These are phyloP conservation scores for Tubosaeta sp. DNA, from an alignment of 768 basidiomycete species.

Conservation along the genomic window DNA sequence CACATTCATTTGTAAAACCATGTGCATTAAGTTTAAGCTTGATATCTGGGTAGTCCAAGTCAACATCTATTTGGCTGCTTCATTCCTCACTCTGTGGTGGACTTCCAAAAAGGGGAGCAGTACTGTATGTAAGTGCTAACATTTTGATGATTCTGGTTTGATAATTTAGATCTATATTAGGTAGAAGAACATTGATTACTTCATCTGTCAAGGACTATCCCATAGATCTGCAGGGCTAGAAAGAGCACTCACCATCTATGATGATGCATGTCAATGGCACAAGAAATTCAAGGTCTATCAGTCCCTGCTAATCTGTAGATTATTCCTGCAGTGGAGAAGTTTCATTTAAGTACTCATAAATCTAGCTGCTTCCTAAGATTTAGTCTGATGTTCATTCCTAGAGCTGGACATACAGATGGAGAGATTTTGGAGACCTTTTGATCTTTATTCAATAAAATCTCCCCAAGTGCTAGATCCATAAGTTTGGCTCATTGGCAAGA, in stretches of 20 bases:
- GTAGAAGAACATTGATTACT: constrained; percentile 29
- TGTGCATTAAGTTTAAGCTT: too few relatives aligned
- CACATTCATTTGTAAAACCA: too few relatives aligned
- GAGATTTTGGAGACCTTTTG: too few relatives aligned
- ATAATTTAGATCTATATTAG: constrained; percentile 2
- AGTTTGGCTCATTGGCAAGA: not conserved
- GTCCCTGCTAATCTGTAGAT: constrained; percentile 5
- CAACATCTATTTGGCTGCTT: too few relatives aligned
- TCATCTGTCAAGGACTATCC: constrained; percentile 19
- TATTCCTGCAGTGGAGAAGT: constrained; percentile 14
- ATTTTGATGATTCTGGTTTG: too few relatives aligned
- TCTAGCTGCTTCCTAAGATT: constrained; percentile 21
- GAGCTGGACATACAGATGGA: too few relatives aligned
- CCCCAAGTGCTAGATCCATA: not conserved
- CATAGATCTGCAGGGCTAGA: constrained; percentile 2
- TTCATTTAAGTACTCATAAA: constrained; percentile 15
- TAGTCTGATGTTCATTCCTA: constrained; percentile 5
- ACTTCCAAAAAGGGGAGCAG: constrained; percentile 32
- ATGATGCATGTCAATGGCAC: constrained; percentile 29
- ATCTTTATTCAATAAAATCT: too few relatives aligned
- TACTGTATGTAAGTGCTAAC: constrained; percentile 16
- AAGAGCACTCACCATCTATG: constrained; percentile 20
- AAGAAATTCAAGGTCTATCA: constrained; percentile 8
- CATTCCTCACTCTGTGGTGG: constrained; percentile 27
- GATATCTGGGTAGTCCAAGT: too few relatives aligned